A percentile compares a stretch with the other conserved stretches of the same genome.
Evolutionary conservation across 441 rosid species (phyloP).

Genomic region (Arabidopsis hybrid): DNA sequence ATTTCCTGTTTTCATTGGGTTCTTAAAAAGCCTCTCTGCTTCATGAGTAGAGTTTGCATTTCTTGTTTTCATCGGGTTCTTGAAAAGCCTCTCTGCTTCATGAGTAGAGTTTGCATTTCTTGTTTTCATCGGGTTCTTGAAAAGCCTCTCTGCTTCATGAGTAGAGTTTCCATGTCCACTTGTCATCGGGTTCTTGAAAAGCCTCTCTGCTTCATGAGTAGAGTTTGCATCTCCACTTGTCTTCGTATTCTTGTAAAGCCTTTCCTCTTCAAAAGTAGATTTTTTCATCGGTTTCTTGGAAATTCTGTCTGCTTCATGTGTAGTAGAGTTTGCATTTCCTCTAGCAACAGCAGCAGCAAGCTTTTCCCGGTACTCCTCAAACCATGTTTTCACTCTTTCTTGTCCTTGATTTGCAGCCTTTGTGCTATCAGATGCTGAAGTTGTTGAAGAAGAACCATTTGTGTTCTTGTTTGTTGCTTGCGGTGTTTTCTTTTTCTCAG

Average conservation of each 20-base stretch:
- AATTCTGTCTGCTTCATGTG: not conserved
- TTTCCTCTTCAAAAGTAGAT: not conserved
- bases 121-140: not conserved
- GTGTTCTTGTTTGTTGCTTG: slow-evolving; percentile 44
- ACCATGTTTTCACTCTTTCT: not conserved
- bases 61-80: not conserved
- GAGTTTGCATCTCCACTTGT: not conserved
- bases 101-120: not conserved
- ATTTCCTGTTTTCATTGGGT: too few species aligned
- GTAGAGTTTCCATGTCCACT: not conserved
- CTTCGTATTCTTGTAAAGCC: not conserved
- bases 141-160: not conserved
- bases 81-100: not conserved
- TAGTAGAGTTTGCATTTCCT: not conserved
- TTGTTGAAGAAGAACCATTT: slow-evolving; percentile 17
- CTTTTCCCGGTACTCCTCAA: not conserved
- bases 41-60: not conserved
- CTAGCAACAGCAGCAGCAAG: not conserved
- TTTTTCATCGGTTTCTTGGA: not conserved
- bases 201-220: not conserved
- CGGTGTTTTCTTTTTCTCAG: slow-evolving; percentile 55
- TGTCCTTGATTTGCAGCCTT: not conserved
- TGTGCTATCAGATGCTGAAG: too few species aligned
- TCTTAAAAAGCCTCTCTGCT: not conserved
- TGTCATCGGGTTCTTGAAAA: not conserved